phyloP scores from a whole-genome alignment of 257 asterid species.

The Leonotis leonurus region DNA sequence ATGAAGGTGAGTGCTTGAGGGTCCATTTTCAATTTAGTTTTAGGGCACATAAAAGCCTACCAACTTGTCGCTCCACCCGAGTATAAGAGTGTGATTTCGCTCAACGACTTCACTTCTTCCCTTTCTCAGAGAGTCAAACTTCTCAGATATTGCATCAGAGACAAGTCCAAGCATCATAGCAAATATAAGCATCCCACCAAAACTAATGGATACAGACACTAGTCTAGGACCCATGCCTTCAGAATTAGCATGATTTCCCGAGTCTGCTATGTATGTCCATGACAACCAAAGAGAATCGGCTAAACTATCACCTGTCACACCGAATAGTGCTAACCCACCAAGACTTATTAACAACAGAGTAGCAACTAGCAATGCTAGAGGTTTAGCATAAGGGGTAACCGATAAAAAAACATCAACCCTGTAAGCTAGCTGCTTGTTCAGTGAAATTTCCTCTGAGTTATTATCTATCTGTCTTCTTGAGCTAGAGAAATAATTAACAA shows the following conservation, averaged over 20 bases:
- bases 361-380: constrained; percentile 71
- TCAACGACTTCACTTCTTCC: constrained; percentile 96
- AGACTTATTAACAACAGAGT: constrained; percentile 64
- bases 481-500: constrained; percentile 51
- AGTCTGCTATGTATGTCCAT: constrained; percentile 79
- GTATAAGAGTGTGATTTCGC: constrained; percentile 77
- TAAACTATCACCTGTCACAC: constrained; percentile 67
- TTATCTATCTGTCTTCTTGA: constrained; percentile 46
- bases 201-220: constrained; percentile 73
- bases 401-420: constrained; percentile 68
- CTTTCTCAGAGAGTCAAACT: constrained; percentile 84
- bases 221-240: constrained; percentile 70
- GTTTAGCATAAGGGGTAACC: constrained; percentile 76
- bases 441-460: constrained; percentile 54
- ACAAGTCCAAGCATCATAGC: constrained; percentile 97
- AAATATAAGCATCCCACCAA: constrained; percentile 93
- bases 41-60: constrained; percentile 30
- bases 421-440: constrained; percentile 75
- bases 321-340: constrained; percentile 78
- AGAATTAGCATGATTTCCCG: constrained; percentile 79
- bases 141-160: constrained; percentile 89
- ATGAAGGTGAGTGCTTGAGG: background rate
- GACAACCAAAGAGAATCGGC: constrained; percentile 81
- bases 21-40: background rate
- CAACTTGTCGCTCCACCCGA: constrained; percentile 95